Conservation (phyloP, 225 moss, liverwort and hornwort genomes). For the Asterella californica region DNA sequence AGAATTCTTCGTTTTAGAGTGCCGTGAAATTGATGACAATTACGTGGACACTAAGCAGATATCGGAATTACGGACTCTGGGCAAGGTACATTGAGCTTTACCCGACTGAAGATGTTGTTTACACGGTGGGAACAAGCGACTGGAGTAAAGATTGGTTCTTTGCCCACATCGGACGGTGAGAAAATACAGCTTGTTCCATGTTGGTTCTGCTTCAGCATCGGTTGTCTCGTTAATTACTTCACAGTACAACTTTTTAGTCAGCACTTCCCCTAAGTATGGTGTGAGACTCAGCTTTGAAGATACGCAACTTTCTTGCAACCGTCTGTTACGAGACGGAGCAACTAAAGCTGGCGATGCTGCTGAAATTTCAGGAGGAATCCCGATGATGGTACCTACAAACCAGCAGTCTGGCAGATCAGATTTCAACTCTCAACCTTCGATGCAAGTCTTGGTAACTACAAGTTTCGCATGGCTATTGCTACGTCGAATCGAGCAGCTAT, state of each 20-base stretch:
- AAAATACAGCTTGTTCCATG: neutral
- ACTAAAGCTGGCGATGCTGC: neutral
- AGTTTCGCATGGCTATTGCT: slow-evolving; percentile 70
- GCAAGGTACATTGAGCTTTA: slow-evolving; percentile 64
- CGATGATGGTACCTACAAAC: slow-evolving; percentile 39
- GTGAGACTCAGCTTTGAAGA: neutral
- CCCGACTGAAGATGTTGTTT: slow-evolving; percentile 57
- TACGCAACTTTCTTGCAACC: neutral
- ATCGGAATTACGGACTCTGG: slow-evolving; percentile 48
- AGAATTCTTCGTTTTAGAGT: too few relatives aligned
- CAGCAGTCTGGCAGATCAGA: slow-evolving; percentile 71
- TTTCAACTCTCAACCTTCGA: slow-evolving; percentile 51
- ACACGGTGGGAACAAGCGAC: slow-evolving; percentile 65
- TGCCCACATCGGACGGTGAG: slow-evolving; percentile 36
- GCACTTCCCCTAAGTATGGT: neutral
- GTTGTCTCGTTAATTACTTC: neutral
- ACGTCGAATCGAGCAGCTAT: slow-evolving; percentile 9
- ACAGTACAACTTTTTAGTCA: too few relatives aligned
- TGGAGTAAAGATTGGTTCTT: slow-evolving; percentile 71
- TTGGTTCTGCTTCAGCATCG: neutral
- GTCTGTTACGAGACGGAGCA: too few relatives aligned
- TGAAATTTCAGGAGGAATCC: slow-evolving; percentile 20
- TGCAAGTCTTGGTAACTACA: slow-evolving; percentile 41
- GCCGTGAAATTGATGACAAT: neutral
- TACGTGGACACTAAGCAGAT: slow-evolving; percentile 46